A percentile compares a stretch with the other conserved stretches of the same genome.
Conservation (phyloP, 2,329 filamentous ascomycete genomes). For the Scolecobasidium constrictum region DNA sequence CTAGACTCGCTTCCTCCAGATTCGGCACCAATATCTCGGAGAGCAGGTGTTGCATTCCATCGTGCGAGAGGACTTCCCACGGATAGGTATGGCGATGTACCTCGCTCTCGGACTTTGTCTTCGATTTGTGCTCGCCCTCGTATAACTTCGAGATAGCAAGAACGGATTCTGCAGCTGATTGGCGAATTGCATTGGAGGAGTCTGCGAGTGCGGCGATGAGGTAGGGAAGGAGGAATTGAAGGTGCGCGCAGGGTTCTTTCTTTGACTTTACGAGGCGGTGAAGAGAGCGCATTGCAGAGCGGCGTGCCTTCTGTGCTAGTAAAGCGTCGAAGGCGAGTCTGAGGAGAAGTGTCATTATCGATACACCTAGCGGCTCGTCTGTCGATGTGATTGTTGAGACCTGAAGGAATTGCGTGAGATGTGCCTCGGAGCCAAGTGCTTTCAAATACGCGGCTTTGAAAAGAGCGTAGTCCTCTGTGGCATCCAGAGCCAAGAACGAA, state of each 20-base stretch:
- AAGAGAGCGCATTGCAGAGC: constrained; percentile 47
- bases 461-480: constrained; percentile 1
- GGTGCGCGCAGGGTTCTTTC: constrained; percentile 29
- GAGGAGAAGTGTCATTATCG: constrained; percentile 66
- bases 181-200: constrained; percentile 62
- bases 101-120: constrained; percentile 28
- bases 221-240: constrained; percentile 79
- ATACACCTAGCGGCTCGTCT: constrained; percentile 46
- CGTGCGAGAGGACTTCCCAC: constrained; percentile 42
- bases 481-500: constrained; percentile 17
- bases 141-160: constrained; percentile 16
- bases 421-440: background rate
- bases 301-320: constrained; percentile 44
- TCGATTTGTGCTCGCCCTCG: constrained; percentile 9
- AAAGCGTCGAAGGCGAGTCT: constrained; percentile 45
- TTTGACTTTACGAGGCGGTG: background rate
- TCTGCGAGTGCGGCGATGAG: constrained; percentile 65
- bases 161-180: constrained; percentile 60
- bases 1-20: constrained; percentile 78
- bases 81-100: constrained; percentile 37
- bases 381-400: constrained; percentile 33
- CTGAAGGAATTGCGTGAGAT: constrained; percentile 2
- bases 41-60: constrained; percentile 32
- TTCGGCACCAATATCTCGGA: constrained; percentile 55
- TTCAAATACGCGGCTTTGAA: background rate